Evolutionary conservation across 495 filamentous ascomycete genomes (phyloP).

Genomic region (Emericellopsis terricola): DNA sequence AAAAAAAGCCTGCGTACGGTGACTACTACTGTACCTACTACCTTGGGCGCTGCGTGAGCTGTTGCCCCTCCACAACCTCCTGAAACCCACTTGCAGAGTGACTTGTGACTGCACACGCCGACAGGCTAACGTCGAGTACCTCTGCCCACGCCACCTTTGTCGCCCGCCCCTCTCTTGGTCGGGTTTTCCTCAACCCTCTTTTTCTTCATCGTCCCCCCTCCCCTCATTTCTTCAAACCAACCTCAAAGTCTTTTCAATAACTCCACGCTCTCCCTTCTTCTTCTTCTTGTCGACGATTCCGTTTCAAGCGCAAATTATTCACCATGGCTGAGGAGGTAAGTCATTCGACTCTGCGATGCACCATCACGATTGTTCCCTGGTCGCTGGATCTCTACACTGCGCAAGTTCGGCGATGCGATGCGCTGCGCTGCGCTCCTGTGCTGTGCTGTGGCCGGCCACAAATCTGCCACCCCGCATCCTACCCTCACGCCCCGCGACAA

Average conservation of each 20-base stretch:
- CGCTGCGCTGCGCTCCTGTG: conserved; percentile 1
- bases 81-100: too few species aligned
- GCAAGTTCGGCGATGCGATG: not conserved
- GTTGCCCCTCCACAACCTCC: too few species aligned
- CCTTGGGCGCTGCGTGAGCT: too few species aligned
- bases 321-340: conserved; percentile 9
- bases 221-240: conserved; percentile 1
- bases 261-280: conserved; percentile 1
- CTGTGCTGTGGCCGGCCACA: too few species aligned
- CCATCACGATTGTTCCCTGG: too few species aligned
- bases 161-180: too few species aligned
- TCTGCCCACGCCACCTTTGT: too few species aligned
- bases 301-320: conserved; percentile 3
- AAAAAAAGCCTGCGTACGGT: too few species aligned
- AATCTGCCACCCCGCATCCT: conserved; percentile 6
- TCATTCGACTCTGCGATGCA: conserved; percentile 1
- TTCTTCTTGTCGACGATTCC: conserved; percentile 3
- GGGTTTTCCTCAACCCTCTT: conserved; percentile 3
- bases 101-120: too few species aligned
- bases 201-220: conserved; percentile 1
- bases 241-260: conserved; percentile 1
- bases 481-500: too few species aligned
- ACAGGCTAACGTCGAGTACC: too few species aligned
- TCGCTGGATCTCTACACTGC: not conserved
- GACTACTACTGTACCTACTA: too few species aligned